Conservation (phyloP, 148 eudicot genomes). For the Vaccinium vitisidaea region DNA sequence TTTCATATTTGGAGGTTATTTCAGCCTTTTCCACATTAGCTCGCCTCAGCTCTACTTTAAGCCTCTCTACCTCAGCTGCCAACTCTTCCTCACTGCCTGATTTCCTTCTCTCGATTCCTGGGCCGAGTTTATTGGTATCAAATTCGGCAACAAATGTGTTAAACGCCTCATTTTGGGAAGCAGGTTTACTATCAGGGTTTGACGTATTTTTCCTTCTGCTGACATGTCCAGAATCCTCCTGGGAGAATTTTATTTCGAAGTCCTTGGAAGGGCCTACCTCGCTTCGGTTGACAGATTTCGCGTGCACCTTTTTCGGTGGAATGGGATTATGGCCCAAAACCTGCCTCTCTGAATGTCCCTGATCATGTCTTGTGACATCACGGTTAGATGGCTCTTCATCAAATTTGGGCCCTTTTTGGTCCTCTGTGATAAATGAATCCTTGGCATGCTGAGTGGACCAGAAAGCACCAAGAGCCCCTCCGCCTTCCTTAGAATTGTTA, state of each 20-base stretch:
- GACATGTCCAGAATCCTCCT: slow-evolving; percentile 29
- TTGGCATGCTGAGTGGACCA: slow-evolving; percentile 86
- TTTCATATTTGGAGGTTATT: slow-evolving; percentile 82
- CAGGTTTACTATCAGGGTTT: slow-evolving; percentile 32
- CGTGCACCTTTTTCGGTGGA: slow-evolving; percentile 31
- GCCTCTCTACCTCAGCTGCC: slow-evolving; percentile 66
- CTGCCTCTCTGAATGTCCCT: slow-evolving; percentile 29
- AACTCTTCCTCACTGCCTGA: slow-evolving; percentile 42
- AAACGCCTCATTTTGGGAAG: slow-evolving; percentile 56
- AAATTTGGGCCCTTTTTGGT: slow-evolving; percentile 43
- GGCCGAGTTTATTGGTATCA: slow-evolving; percentile 52
- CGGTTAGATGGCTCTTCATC: slow-evolving; percentile 41
- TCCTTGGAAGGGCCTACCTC: slow-evolving; percentile 28
- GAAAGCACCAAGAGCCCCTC: slow-evolving; percentile 70
- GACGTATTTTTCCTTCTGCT: slow-evolving; percentile 30
- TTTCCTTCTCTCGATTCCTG: slow-evolving; percentile 34
- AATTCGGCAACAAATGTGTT: slow-evolving; percentile 88
- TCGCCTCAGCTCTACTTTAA: slow-evolving; percentile 72
- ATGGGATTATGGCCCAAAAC: slow-evolving; percentile 28
- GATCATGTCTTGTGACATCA: slow-evolving; percentile 37
- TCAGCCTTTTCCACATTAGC: slow-evolving; percentile 74
- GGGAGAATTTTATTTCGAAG: slow-evolving; percentile 35
- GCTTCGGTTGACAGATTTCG: slow-evolving; percentile 22
- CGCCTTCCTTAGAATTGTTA: slow-evolving; percentile 34
- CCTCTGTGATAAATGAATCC: slow-evolving; percentile 45